Percentiles rank a stretch among this genome's conserved stretches.
These are phyloP conservation scores for Angomonas deanei DNA, from an alignment of 208 protist species.

Conservation along the genomic window DNA sequence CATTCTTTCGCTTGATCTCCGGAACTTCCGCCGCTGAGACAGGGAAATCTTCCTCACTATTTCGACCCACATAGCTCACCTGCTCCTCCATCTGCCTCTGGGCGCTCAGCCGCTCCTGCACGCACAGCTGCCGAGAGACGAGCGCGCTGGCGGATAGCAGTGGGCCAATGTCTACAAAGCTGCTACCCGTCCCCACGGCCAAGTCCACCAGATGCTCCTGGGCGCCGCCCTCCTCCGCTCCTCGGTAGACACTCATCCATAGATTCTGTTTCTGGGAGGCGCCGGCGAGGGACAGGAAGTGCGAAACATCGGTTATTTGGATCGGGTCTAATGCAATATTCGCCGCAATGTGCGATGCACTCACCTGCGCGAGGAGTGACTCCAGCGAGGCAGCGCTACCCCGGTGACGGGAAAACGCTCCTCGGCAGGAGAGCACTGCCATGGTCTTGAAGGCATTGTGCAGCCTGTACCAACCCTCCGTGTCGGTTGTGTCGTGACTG, in stretches of 20 bases:
- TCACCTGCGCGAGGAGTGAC: not conserved
- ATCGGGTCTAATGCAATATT: not conserved
- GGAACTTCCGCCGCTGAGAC: conserved; percentile 30
- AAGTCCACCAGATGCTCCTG: conserved; percentile 14
- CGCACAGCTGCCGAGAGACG: conserved; percentile 9
- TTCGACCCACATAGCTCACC: not conserved
- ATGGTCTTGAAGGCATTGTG: conserved; percentile 24
- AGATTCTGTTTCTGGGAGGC: not conserved
- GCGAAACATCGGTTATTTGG: conserved; percentile 2
- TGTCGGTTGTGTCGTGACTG: conserved; percentile 51
- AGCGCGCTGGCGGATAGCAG: conserved; percentile 1
- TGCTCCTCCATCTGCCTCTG: not conserved
- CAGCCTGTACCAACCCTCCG: conserved; percentile 36
- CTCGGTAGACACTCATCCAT: not conserved
- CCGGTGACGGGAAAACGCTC: not conserved
- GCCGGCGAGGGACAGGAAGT: conserved; percentile 15
- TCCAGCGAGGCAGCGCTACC: not conserved
- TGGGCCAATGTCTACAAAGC: conserved; percentile 7
- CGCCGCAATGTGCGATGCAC: not conserved
- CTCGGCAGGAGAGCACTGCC: conserved; percentile 9
- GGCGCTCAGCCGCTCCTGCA: conserved; percentile 12
- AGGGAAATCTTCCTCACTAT: conserved; percentile 2
- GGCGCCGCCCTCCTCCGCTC: not conserved
- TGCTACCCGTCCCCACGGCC: conserved; percentile 12
- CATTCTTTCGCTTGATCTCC: conserved; percentile 59